Conservation (phyloP, 148 eudicot species). For the Simmondsia chinensis region DNA sequence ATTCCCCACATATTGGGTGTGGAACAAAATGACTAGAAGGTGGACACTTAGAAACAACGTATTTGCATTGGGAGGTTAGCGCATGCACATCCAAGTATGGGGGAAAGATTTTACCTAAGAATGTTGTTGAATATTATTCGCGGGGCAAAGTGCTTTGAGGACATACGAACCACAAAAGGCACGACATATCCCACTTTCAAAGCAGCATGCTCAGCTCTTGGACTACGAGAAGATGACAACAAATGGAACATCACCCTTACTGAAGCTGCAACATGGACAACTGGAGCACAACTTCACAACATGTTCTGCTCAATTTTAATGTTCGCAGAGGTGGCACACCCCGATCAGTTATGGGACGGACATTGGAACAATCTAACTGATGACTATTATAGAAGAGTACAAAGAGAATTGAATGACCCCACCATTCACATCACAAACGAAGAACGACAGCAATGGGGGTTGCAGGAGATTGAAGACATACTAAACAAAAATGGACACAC, state of each 20-base stretch:
- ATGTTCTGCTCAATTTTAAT: not conserved
- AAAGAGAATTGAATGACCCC: not conserved
- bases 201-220: not conserved
- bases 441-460: no score
- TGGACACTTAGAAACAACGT: no score
- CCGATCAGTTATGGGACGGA: not conserved
- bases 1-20: no score
- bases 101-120: not conserved
- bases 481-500: no score
- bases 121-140: not conserved
- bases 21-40: no score
- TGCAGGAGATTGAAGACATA: no score
- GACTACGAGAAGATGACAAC: slow-evolving; percentile 3
- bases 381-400: not conserved
- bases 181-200: not conserved
- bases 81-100: not conserved
- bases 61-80: no score
- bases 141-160: not conserved
- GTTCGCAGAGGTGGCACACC: slow-evolving; percentile 1
- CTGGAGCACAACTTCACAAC: not conserved
- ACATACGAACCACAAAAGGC: not conserved
- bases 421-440: no score
- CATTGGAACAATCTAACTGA: not conserved
- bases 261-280: not conserved
- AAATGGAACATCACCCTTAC: slow-evolving; percentile 1